These are phyloP conservation scores for Mycena galopus DNA, from an alignment of 768 basidiomycete genomes.

Conservation along the genomic window DNA sequence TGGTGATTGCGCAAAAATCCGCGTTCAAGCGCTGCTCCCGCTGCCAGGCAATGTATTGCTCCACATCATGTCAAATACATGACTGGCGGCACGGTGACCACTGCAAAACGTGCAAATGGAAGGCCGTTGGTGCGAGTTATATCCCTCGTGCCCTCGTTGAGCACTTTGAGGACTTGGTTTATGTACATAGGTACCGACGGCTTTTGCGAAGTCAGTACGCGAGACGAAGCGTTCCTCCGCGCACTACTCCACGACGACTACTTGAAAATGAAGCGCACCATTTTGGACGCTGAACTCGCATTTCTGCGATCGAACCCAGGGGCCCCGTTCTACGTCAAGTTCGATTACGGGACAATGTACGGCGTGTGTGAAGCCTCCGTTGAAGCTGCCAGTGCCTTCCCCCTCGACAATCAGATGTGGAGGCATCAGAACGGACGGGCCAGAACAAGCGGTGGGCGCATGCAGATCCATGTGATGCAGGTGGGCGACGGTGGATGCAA, in stretches of 20 bases:
- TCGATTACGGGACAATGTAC: not conserved
- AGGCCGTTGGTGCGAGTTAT: not conserved
- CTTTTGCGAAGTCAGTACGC: not conserved
- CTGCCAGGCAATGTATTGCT: not conserved
- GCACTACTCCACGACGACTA: not conserved
- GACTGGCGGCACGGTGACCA: not conserved
- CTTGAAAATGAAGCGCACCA: not conserved
- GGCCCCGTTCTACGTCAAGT: not conserved
- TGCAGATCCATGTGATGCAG: constrained; percentile 5
- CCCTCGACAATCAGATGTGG: not conserved
- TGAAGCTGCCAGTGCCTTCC: not conserved
- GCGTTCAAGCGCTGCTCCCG: not conserved
- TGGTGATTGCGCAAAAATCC: not conserved
- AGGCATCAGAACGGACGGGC: not conserved
- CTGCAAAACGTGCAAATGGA: not conserved
- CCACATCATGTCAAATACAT: not conserved
- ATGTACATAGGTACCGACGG: not conserved
- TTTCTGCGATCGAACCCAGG: not conserved
- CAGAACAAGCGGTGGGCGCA: not conserved
- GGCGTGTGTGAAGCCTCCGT: not conserved
- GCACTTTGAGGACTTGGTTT: not conserved
- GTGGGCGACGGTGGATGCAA: constrained; percentile 9
- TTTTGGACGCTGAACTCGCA: not conserved
- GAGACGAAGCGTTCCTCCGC: not conserved
- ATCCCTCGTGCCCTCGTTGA: not conserved